Evolutionary conservation across 805 yeast genomes (phyloP).

Genomic region (Candida boleticola): DNA sequence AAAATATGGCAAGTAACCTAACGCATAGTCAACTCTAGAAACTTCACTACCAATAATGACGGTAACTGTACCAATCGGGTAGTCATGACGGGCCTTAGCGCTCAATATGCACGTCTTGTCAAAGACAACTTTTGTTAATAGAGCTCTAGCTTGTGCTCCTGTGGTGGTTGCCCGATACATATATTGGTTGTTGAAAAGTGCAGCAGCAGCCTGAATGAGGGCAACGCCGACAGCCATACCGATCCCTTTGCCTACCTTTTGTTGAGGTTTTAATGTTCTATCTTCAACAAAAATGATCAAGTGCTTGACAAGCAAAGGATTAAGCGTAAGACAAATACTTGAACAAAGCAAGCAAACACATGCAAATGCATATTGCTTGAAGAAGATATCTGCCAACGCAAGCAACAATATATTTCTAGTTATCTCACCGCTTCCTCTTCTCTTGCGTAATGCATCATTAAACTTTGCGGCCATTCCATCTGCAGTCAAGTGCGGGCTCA

Average conservation of each 20-base stretch:
- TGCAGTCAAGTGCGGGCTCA: constrained; percentile 11
- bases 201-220: constrained; percentile 34
- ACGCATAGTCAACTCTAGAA: constrained; percentile 13
- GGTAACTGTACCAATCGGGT: constrained; percentile 13
- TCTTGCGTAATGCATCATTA: constrained; percentile 12
- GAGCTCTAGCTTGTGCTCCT: constrained; percentile 12
- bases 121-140: constrained; percentile 12
- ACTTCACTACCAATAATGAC: constrained; percentile 16
- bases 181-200: constrained; percentile 11
- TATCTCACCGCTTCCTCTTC: constrained; percentile 13
- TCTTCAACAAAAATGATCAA: constrained; percentile 56
- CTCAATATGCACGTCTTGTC: constrained; percentile 15
- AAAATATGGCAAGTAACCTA: constrained; percentile 11
- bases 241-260: constrained; percentile 48
- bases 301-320: constrained; percentile 60
- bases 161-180: constrained; percentile 11
- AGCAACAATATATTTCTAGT: constrained; percentile 25
- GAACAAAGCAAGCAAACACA: constrained; percentile 36
- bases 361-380: constrained; percentile 34
- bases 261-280: constrained; percentile 24
- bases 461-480: constrained; percentile 12
- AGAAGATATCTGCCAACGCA: constrained; percentile 47
- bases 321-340: constrained; percentile 45
- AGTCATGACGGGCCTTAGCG: constrained; percentile 10
- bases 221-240: constrained; percentile 74